Conservation (phyloP, 2,329 filamentous ascomycete genomes). For the Hymenoscyphus fraxineus region DNA sequence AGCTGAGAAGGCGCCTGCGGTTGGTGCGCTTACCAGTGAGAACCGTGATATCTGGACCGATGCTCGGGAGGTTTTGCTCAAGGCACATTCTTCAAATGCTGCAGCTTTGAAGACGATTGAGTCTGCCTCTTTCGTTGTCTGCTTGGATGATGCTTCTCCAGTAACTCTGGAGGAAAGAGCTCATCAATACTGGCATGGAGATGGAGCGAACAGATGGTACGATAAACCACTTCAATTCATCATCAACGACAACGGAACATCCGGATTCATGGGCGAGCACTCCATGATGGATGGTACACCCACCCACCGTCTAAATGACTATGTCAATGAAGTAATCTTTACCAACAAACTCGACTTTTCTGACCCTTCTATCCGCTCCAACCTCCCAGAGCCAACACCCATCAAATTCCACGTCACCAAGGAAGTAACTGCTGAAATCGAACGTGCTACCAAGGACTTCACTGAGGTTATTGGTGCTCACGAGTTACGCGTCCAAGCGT, state of each 20-base stretch:
- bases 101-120: conserved; percentile 77
- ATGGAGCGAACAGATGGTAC: conserved; percentile 92
- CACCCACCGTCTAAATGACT: conserved; percentile 95
- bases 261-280: conserved; percentile 97
- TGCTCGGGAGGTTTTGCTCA: conserved; percentile 71
- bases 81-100: conserved; percentile 75
- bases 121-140: conserved; percentile 84
- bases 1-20: conserved; percentile 66
- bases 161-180: conserved; percentile 94
- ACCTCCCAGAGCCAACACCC: conserved; percentile 74
- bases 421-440: conserved; percentile 72
- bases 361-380: conserved; percentile 71
- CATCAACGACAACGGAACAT: conserved; percentile 94
- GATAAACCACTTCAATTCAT: conserved; percentile 99
- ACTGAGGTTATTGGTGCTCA: conserved; percentile 76
- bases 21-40: conserved; percentile 83
- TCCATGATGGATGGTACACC: conserved; percentile 99
- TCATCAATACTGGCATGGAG: conserved; percentile 96
- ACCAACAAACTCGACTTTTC: conserved; percentile 91
- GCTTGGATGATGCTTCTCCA: conserved; percentile 85
- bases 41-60: conserved; percentile 93
- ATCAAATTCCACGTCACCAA: conserved; percentile 76
- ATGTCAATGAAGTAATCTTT: conserved; percentile 86
- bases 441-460: conserved; percentile 76
- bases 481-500: conserved; percentile 89